Conservation (phyloP, 2,329 filamentous ascomycete genomes). For the Pseudopyricularia javanii region DNA sequence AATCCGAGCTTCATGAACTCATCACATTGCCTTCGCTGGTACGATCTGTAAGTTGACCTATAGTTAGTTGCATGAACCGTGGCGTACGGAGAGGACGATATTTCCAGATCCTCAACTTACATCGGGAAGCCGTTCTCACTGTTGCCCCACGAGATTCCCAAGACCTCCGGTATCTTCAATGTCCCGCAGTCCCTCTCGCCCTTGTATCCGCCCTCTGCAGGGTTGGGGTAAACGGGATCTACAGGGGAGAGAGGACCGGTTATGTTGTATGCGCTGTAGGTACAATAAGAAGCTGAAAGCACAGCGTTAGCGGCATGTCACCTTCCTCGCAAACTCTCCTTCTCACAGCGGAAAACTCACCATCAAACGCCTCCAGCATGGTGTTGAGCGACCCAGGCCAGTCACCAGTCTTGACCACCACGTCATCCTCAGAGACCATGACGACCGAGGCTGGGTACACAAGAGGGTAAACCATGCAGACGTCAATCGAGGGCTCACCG, state of each 20-base stretch:
- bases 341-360: conserved; percentile 17
- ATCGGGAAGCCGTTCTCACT: no score
- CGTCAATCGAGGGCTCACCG: conserved; percentile 23
- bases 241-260: no score
- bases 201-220: conserved; percentile 18
- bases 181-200: conserved; percentile 18
- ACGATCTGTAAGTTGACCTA: conserved; percentile 28
- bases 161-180: conserved; percentile 22
- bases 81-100: no score
- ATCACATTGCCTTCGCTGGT: conserved; percentile 29
- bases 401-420: conserved; percentile 15
- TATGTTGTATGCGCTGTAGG: no score
- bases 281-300: conserved; percentile 7
- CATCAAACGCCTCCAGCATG: conserved; percentile 38
- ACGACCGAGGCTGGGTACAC: conserved; percentile 27
- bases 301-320: conserved; percentile 9
- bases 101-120: no score
- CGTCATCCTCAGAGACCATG: background rate
- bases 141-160: conserved; percentile 36
- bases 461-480: background rate
- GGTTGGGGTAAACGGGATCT: conserved; percentile 37
- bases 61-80: conserved; percentile 18
- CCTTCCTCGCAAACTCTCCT: no score
- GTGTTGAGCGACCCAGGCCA: conserved; percentile 29
- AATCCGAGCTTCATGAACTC: conserved; percentile 33